Evolutionary conservation across 768 basidiomycete species (phyloP).

Genomic region (Amanita rimosa): DNA sequence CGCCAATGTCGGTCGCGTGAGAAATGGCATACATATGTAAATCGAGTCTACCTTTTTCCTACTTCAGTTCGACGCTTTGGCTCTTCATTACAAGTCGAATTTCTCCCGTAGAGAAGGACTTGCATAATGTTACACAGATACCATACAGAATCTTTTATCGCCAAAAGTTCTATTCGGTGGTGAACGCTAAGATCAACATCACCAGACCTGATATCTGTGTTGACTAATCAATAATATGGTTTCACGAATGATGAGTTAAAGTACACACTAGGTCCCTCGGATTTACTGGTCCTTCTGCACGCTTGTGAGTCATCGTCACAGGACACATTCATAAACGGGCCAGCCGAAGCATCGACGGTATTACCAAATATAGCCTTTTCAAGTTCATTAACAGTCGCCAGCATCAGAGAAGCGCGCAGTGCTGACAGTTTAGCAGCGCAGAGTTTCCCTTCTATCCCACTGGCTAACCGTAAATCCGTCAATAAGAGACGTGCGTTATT

Average conservation of each 20-base stretch:
- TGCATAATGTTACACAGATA: conserved; percentile 38
- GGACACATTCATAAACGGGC: neutral
- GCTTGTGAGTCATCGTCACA: neutral
- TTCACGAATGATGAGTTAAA: neutral
- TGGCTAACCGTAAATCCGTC: neutral
- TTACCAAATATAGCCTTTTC: conserved; percentile 15
- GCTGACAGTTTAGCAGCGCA: conserved; percentile 1
- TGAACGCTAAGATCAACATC: neutral
- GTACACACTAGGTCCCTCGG: neutral
- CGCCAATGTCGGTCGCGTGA: neutral
- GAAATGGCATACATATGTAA: neutral
- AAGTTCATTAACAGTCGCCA: conserved; percentile 29
- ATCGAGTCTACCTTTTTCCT: neutral
- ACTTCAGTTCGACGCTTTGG: neutral
- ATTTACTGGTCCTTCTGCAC: conserved; percentile 4
- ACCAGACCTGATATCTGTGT: neutral
- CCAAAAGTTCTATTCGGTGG: conserved; percentile 26
- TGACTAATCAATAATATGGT: neutral
- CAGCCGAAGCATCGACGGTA: neutral
- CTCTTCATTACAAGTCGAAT: neutral
- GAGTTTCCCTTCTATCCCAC: neutral
- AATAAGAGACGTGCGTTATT: conserved; percentile 10
- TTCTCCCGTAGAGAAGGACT: conserved; percentile 11
- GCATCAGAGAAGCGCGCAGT: conserved; percentile 19
- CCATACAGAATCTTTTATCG: conserved; percentile 39